Conservation (phyloP, 176 grass and related monocot genomes). For the Oryza glaberrima region DNA sequence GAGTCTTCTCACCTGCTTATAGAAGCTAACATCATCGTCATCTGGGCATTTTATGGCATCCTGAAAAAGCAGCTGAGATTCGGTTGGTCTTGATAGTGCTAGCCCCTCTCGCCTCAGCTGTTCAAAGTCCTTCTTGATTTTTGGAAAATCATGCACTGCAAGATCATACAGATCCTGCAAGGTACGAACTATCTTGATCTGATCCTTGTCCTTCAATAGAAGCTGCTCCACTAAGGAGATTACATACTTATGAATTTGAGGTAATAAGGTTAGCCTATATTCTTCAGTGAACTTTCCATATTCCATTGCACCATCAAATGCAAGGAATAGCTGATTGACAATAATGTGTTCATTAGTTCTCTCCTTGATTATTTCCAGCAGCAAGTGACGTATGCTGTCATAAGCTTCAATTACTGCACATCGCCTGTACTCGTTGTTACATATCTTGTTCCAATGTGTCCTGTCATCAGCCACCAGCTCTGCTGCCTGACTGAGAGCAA, state of each 20-base stretch:
- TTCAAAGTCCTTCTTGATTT: slow-evolving; percentile 56
- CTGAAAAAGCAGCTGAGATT: slow-evolving; percentile 76
- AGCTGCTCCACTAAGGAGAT: slow-evolving; percentile 69
- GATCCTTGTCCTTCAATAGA: slow-evolving; percentile 68
- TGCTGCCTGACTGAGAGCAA: slow-evolving; percentile 83
- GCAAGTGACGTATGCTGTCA: slow-evolving; percentile 71
- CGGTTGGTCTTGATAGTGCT: slow-evolving; percentile 43
- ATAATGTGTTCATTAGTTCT: slow-evolving; percentile 66
- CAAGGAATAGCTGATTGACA: slow-evolving; percentile 62
- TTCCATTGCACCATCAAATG: slow-evolving; percentile 58
- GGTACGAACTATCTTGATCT: slow-evolving; percentile 77
- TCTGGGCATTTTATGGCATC: slow-evolving; percentile 60
- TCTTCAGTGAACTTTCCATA: slow-evolving; percentile 57
- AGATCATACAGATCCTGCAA: slow-evolving; percentile 89
- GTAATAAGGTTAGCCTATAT: slow-evolving; percentile 60
- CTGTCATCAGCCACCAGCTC: slow-evolving; percentile 69
- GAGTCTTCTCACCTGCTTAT: slow-evolving; percentile 81
- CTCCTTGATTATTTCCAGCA: slow-evolving; percentile 68
- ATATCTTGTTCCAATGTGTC: slow-evolving; percentile 69
- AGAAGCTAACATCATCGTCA: slow-evolving; percentile 64
- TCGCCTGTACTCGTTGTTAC: slow-evolving; percentile 78
- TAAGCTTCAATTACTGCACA: slow-evolving; percentile 91
- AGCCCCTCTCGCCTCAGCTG: slow-evolving; percentile 59
- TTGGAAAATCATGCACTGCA: slow-evolving; percentile 76
- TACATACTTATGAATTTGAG: slow-evolving; percentile 68